These are phyloP conservation scores for Pythium volutum DNA, from an alignment of 352 stramenopile genomes.

Conservation along the genomic window DNA sequence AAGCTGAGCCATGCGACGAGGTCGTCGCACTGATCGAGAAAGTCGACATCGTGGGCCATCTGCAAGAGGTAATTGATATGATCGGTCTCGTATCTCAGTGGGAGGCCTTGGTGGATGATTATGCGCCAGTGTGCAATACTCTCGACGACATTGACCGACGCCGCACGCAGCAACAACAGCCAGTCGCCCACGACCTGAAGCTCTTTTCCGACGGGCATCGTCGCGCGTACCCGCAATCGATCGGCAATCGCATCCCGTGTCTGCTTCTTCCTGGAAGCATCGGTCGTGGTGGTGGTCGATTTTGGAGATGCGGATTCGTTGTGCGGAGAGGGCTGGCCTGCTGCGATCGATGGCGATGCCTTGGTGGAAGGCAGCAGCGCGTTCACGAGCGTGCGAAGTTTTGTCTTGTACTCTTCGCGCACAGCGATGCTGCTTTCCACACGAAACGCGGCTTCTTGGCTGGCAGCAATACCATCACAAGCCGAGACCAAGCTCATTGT, in stretches of 20 bases:
- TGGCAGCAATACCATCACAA: neutral
- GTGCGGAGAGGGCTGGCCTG: neutral
- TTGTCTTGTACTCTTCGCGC: constrained; percentile 47
- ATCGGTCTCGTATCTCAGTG: constrained; percentile 36
- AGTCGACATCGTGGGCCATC: constrained; percentile 57
- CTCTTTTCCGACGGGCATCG: constrained; percentile 37
- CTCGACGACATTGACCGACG: constrained; percentile 60
- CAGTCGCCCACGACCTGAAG: constrained; percentile 55
- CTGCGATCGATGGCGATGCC: neutral
- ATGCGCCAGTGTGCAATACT: constrained; percentile 39
- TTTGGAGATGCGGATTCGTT: neutral
- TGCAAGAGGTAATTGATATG: constrained; percentile 48
- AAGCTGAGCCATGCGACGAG: constrained; percentile 59
- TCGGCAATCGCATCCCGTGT: constrained; percentile 18
- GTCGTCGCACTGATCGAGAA: constrained; percentile 36
- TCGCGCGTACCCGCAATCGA: constrained; percentile 14
- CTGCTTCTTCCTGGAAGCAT: constrained; percentile 24
- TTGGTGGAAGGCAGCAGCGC: constrained; percentile 13
- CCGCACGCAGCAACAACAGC: constrained; percentile 44
- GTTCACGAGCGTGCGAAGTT: constrained; percentile 27
- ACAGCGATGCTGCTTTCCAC: constrained; percentile 46
- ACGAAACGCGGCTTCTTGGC: constrained; percentile 37
- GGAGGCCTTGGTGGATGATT: constrained; percentile 32
- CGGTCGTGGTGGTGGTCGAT: constrained; percentile 5
- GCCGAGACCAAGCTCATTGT: neutral